phyloP scores from a whole-genome alignment of 768 basidiomycete genomes.

The Termitomyces sp. region DNA sequence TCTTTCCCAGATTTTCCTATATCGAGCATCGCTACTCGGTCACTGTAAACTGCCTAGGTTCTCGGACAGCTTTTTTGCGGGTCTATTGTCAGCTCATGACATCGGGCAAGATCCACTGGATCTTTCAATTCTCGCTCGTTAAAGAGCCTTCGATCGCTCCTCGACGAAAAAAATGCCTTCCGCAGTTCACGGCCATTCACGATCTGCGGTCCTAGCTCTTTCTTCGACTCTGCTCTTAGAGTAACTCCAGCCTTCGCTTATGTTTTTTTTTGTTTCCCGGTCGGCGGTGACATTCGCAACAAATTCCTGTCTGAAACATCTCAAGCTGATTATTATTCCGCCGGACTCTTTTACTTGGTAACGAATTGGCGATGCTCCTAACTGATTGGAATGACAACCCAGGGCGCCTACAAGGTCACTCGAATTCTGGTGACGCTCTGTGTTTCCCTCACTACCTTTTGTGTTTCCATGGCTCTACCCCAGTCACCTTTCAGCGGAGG shows the following conservation, averaged over 20 bases:
- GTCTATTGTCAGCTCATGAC: neutral
- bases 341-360: neutral
- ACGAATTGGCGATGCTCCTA: conserved; percentile 2
- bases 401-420: neutral
- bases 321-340: conserved; percentile 2
- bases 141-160: neutral
- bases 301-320: conserved; percentile 3
- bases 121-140: neutral
- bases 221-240: conserved; percentile 3
- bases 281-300: conserved; percentile 1
- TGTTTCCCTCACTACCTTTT: neutral
- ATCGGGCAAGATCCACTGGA: neutral
- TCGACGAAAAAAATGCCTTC: neutral
- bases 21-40: neutral
- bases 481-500: neutral
- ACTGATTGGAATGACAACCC: conserved; percentile 2
- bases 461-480: conserved; percentile 1
- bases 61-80: conserved; percentile 1
- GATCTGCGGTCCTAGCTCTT: neutral
- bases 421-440: neutral
- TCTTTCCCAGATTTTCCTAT: conserved; percentile 6
- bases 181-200: conserved; percentile 6
- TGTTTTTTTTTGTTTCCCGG: neutral
- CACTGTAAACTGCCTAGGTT: conserved; percentile 3
- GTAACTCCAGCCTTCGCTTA: neutral